Base-by-base conservation (phyloP, 2,329 filamentous ascomycete genomes). In the Aureobasidium sp. region DNA sequence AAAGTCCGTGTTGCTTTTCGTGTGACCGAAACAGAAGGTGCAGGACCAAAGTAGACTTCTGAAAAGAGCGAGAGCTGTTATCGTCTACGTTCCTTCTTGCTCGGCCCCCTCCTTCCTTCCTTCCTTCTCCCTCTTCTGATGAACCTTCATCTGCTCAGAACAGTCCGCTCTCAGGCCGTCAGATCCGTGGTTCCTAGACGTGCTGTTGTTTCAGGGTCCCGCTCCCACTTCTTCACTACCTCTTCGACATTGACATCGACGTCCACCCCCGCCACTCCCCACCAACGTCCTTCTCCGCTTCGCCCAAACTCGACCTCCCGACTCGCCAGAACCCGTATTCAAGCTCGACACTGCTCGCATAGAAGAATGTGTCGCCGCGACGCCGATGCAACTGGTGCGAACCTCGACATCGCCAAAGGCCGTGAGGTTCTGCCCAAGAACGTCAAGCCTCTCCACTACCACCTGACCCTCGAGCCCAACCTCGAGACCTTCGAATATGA, bases 371-470 rank as follows among this genome's bases (percentile, higher is more conserved):
- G 85, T 71, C 80, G 79, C 68, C 73, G 79, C 58, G 74, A 77
- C 54, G 75, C 74, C 62, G 80, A 79, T 59, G 75, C 74, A 58
- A 51, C 25, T 24, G 48, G 48, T 24, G 74, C 78, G 61, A 79
- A 76, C 63, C 73, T 79, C 58, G 77, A 83, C 66, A 75, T 85
- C 61, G 71, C 78, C 49, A 78, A 79, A 61, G 83, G 80, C 59
- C 84, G 91, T 63, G 86, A 95, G 75, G 85, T 97, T 60, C 79
- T 97, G 62, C 93, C 91, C 49, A 83, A 84, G 71, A 95, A 96
- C 66, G 89, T 96, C 64, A 86, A 91, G 69, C 90, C 91, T n/a
- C 73, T 79, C 34, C 90, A 97, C 74, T 97, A 97, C 72, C 83
- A 95, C 69, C 73, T 97, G 62, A 93, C 88, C 1, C 78, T 97